A percentile compares a stretch with the other conserved stretches of the same genome.
Conservation (phyloP, 805 yeast species). For the Cyberlindnera petersonii region DNA sequence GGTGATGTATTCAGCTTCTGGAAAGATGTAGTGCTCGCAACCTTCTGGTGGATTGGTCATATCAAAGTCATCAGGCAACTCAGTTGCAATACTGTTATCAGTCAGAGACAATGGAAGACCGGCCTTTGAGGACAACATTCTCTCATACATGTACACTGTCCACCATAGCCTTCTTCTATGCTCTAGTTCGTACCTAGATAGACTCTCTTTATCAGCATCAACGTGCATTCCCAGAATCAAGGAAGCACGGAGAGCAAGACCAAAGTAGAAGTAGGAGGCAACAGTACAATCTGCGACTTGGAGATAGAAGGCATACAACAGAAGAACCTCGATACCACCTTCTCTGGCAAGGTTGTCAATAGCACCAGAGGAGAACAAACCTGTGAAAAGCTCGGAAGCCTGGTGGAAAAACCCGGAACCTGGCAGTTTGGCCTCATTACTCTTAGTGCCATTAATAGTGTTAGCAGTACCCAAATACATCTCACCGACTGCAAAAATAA, state of each 20-base stretch:
- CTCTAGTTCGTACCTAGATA: constrained; percentile 68
- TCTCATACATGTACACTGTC: constrained; percentile 80
- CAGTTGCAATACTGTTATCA: constrained; percentile 78
- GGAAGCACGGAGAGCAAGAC: constrained; percentile 69
- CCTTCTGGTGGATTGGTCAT: constrained; percentile 58
- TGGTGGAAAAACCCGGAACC: constrained; percentile 77
- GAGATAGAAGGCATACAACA: constrained; percentile 70
- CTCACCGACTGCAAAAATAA: constrained; percentile 77
- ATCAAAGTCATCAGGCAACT: constrained; percentile 68
- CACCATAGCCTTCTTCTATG: constrained; percentile 83
- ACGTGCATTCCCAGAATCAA: constrained; percentile 77
- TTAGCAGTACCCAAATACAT: constrained; percentile 79
- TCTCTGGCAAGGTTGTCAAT: constrained; percentile 73
- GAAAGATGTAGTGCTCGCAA: constrained; percentile 64
- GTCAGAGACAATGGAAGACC: constrained; percentile 77
- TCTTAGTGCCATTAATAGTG: constrained; percentile 45
- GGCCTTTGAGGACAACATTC: constrained; percentile 80
- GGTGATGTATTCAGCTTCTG: constrained; percentile 71
- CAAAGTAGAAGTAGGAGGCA: constrained; percentile 77
- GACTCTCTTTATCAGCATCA: constrained; percentile 67
- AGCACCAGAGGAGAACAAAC: constrained; percentile 74
- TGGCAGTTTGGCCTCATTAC: constrained; percentile 51
- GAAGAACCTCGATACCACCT: constrained; percentile 74
- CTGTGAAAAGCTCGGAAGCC: constrained; percentile 76
- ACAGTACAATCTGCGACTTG: constrained; percentile 85